Conservation (phyloP, 306 rosid species). For the Datisca glomerata region DNA sequence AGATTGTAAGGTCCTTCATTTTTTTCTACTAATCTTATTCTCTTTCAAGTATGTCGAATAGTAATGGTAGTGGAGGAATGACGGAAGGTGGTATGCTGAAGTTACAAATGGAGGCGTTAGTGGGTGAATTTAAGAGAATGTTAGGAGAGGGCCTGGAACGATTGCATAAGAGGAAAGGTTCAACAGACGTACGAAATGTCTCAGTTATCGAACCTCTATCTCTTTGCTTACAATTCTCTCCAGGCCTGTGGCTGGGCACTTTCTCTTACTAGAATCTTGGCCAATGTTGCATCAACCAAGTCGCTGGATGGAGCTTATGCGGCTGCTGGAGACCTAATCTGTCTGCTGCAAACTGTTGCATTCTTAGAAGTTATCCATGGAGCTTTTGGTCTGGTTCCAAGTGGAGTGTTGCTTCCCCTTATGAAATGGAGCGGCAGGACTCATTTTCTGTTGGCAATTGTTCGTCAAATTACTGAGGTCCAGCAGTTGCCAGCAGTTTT, state of each 20-base stretch:
- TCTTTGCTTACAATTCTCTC: slow-evolving; percentile 56
- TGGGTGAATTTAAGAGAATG: too few species aligned
- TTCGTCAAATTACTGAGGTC: slow-evolving; percentile 41
- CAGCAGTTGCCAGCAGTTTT: slow-evolving; percentile 62
- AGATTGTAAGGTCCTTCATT: too few species aligned
- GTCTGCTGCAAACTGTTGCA: slow-evolving; percentile 71
- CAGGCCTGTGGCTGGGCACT: slow-evolving; percentile 65
- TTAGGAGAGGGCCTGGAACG: too few species aligned
- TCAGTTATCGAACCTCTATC: slow-evolving; percentile 35
- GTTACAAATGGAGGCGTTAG: too few species aligned
- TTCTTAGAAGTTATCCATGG: slow-evolving; percentile 82
- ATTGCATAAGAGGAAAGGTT: too few species aligned
- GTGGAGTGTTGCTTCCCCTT: too few species aligned
- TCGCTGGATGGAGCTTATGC: slow-evolving; percentile 38
- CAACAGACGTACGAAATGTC: slow-evolving; percentile 21
- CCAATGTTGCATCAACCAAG: slow-evolving; percentile 28
- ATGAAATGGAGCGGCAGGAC: too few species aligned
- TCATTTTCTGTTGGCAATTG: too few species aligned
- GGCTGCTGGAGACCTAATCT: slow-evolving; percentile 48
- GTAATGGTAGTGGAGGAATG: too few species aligned
- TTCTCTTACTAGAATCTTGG: slow-evolving; percentile 28
- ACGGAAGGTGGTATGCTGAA: too few species aligned
- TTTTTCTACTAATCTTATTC: too few species aligned
- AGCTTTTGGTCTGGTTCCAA: slow-evolving; percentile 80
- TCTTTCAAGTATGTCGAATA: too few species aligned